phyloP scores from a whole-genome alignment of 257 asterid genomes.

The Forsythia suspensa region DNA sequence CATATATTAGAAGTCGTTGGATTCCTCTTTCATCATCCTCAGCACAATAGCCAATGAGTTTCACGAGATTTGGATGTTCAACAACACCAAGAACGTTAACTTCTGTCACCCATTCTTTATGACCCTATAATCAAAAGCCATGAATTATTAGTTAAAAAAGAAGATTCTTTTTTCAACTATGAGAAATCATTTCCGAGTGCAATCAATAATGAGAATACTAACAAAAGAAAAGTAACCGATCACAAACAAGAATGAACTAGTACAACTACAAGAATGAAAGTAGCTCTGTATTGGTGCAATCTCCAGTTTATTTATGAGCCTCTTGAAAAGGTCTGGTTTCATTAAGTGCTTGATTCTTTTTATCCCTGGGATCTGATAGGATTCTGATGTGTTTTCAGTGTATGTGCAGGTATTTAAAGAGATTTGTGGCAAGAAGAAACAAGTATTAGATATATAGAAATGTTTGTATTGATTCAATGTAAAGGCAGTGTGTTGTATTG shows the following conservation, averaged over 20 bases:
- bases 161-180: neutral
- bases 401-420: too few relatives aligned
- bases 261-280: neutral
- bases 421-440: too few relatives aligned
- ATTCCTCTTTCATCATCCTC: slow-evolving; percentile 99
- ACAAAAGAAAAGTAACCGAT: neutral
- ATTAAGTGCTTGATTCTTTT: neutral
- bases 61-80: slow-evolving; percentile 91
- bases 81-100: slow-evolving; percentile 92
- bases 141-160: neutral
- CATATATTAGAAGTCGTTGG: slow-evolving; percentile 87
- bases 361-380: neutral
- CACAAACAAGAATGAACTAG: slow-evolving; percentile 5
- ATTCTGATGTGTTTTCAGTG: too few relatives aligned
- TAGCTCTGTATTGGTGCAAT: neutral
- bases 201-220: neutral
- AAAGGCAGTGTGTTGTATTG: too few relatives aligned
- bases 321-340: neutral
- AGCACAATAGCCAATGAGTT: slow-evolving; percentile 90
- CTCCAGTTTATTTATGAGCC: neutral
- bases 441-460: too few relatives aligned
- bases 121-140: slow-evolving; percentile 58
- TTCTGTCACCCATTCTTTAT: slow-evolving; percentile 99
- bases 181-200: neutral
- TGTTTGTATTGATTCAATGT: too few relatives aligned